Percentiles rank a stretch among this genome's conserved stretches.
Evolutionary conservation across 208 protist genomes (phyloP).

Genomic region (Trypanosoma cruzi): DNA sequence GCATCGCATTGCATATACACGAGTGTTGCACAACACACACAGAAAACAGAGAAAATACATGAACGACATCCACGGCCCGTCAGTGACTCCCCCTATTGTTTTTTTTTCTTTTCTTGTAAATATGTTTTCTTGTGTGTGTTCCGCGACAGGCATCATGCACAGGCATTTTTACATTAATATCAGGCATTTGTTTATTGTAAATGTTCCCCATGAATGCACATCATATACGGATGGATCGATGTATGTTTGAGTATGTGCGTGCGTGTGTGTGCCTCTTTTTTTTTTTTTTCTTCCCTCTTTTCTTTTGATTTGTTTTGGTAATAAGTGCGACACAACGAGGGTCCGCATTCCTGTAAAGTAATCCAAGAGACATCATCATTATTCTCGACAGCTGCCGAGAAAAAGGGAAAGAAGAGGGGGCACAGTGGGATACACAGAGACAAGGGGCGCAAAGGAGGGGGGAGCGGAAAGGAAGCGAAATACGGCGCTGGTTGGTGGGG

Average conservation of each 20-base stretch:
- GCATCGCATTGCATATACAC: not conserved
- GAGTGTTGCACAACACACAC: not conserved
- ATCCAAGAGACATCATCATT: not conserved
- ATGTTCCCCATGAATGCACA: not conserved
- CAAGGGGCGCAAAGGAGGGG: not conserved
- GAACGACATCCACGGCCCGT: too few species aligned
- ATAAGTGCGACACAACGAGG: not conserved
- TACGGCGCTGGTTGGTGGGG: not conserved
- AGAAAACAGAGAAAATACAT: not conserved
- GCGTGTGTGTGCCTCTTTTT: conserved; percentile 20
- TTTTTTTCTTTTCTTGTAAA: not conserved
- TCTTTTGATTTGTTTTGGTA: not conserved
- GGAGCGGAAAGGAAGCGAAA: not conserved
- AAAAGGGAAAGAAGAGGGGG: not conserved
- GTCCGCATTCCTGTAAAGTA: not conserved
- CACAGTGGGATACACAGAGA: not conserved
- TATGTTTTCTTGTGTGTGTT: too few species aligned
- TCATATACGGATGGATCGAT: not conserved
- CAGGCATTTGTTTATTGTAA: too few species aligned
- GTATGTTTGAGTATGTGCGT: conserved; percentile 1
- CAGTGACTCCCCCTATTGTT: not conserved
- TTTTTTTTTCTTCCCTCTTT: conserved; percentile 30
- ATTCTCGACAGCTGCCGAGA: not conserved
- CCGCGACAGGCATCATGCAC: not conserved
- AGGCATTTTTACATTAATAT: not conserved